Conservation (phyloP, 805 yeast genomes). For the Cyberlindnera amylophila region DNA sequence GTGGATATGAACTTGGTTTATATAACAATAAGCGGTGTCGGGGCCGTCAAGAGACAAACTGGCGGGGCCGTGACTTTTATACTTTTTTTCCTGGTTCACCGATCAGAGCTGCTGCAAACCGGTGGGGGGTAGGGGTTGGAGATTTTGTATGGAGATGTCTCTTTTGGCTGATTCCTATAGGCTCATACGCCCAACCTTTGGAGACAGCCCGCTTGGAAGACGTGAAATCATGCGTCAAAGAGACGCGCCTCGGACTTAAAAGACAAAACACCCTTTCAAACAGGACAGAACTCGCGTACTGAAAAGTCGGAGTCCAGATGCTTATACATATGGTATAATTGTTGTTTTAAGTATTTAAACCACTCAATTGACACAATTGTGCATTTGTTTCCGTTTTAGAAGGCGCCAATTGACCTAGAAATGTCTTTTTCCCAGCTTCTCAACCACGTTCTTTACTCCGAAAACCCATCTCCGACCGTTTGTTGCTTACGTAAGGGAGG, state of each 20-base stretch:
- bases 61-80: slow-evolving; percentile 1
- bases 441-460: slow-evolving; percentile 9
- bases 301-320: slow-evolving; percentile 6
- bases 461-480: neutral
- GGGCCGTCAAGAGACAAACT: neutral
- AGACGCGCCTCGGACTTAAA: slow-evolving; percentile 16
- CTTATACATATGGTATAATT: neutral
- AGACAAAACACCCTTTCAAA: slow-evolving; percentile 3
- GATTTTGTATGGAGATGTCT: neutral
- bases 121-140: slow-evolving; percentile 4
- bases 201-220: neutral
- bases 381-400: neutral
- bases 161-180: slow-evolving; percentile 7
- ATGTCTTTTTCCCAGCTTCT: neutral
- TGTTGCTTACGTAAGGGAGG: slow-evolving; percentile 16
- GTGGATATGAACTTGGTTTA: slow-evolving; percentile 4
- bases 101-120: neutral
- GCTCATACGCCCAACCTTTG: neutral
- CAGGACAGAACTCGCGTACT: neutral
- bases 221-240: slow-evolving; percentile 3
- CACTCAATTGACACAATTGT: neutral
- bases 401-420: neutral
- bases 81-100: neutral
- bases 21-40: neutral
- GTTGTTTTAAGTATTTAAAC: neutral